These are phyloP conservation scores for Saccharomycopsis sp. DNA, from an alignment of 805 yeast species.

Conservation along the genomic window DNA sequence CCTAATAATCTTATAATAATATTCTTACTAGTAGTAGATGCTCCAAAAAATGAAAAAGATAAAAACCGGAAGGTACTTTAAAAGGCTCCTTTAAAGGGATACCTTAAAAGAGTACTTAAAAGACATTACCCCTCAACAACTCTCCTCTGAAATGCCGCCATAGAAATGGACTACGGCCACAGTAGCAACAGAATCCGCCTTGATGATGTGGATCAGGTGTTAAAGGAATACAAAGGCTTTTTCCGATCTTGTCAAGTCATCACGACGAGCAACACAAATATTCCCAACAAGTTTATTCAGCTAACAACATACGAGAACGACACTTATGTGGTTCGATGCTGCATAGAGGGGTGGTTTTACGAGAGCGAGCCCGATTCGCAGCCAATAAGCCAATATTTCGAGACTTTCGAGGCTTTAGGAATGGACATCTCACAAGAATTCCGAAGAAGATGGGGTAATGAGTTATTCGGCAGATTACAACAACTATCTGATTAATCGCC, in stretches of 20 bases:
- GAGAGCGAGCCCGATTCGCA: neutral
- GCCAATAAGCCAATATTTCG: neutral
- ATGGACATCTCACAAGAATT: conserved; percentile 8
- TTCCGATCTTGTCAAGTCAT: neutral
- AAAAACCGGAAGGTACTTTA: too few species aligned
- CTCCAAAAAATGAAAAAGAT: too few species aligned
- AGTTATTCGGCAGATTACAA: conserved; percentile 2
- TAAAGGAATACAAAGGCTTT: neutral
- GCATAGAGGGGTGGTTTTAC: neutral
- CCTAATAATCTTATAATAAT: too few species aligned
- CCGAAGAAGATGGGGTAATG: conserved; percentile 3
- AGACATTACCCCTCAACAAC: too few species aligned
- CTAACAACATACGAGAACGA: neutral
- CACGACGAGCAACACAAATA: neutral
- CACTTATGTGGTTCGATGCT: neutral
- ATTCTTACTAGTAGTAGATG: too few species aligned
- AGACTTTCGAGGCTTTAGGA: conserved; percentile 14
- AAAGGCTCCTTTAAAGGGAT: too few species aligned
- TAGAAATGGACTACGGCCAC: too few species aligned
- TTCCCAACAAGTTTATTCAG: neutral
- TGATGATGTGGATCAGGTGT: neutral
- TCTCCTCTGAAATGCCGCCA: too few species aligned
- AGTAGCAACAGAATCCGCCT: too few species aligned
- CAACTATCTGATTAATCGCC: neutral
- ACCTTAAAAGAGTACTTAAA: too few species aligned